phyloP scores from a whole-genome alignment of 352 stramenopile genomes.

The Phytophthora kernoviae region DNA sequence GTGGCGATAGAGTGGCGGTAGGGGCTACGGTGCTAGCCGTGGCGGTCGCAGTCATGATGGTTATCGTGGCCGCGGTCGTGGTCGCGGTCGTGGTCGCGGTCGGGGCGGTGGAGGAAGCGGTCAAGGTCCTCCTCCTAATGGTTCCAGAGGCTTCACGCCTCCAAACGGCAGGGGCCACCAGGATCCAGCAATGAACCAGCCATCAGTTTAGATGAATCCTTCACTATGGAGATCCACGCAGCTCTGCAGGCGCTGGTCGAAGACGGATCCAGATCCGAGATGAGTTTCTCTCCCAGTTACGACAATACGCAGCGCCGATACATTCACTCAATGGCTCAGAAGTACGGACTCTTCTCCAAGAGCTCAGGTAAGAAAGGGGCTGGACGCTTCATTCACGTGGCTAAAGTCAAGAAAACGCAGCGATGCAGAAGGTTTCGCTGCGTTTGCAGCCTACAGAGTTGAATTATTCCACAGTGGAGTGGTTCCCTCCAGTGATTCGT shows the following conservation, averaged over 20 bases:
- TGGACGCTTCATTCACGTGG: constrained; percentile 75
- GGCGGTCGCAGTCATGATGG: constrained; percentile 11
- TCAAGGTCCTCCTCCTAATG: constrained; percentile 13
- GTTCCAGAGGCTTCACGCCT: constrained; percentile 1
- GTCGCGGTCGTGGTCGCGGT: constrained; percentile 15
- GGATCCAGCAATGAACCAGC: constrained; percentile 21
- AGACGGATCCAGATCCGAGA: constrained; percentile 51
- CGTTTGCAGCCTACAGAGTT: constrained; percentile 45
- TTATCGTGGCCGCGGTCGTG: constrained; percentile 14
- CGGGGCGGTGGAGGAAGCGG: constrained; percentile 9
- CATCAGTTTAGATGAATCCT: constrained; percentile 71
- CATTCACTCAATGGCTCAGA: constrained; percentile 82
- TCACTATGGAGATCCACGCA: constrained; percentile 70
- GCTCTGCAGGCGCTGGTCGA: constrained; percentile 71
- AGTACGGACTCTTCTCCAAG: constrained; percentile 85
- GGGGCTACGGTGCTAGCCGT: not conserved
- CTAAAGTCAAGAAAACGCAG: constrained; percentile 84
- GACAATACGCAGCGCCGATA: constrained; percentile 83
- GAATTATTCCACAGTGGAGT: constrained; percentile 33
- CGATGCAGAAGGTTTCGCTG: constrained; percentile 76
- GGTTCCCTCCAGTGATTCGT: constrained; percentile 48
- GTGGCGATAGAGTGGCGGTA: constrained; percentile 5
- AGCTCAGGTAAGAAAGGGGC: constrained; percentile 71
- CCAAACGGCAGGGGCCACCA: constrained; percentile 7
- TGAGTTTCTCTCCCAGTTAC: constrained; percentile 71